Conservation (phyloP, 495 filamentous ascomycete genomes). For the Clohesyomyces aquaticus region DNA sequence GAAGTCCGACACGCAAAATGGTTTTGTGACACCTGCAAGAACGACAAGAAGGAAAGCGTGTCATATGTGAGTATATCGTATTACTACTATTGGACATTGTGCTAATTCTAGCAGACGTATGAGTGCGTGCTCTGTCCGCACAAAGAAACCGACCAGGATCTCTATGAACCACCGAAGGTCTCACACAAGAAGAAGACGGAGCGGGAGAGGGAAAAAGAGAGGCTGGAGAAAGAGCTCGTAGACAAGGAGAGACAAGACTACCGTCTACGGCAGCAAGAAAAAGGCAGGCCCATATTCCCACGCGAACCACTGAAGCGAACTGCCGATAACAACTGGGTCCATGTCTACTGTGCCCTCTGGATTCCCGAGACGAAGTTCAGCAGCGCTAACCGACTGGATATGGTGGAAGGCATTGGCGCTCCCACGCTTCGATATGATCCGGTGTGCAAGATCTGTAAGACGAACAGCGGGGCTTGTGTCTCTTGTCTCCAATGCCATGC, state of each 20-base stretch:
- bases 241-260: conserved; percentile 75
- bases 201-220: conserved; percentile 86
- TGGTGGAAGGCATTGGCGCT: conserved; percentile 84
- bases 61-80: conserved; percentile 67
- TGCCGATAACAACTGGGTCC: conserved; percentile 96
- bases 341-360: conserved; percentile 90
- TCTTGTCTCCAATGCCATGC: conserved; percentile 79
- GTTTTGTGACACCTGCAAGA: conserved; percentile 93
- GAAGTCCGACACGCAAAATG: conserved; percentile 78
- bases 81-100: neutral
- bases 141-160: conserved; percentile 72
- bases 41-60: conserved; percentile 83
- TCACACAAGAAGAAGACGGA: conserved; percentile 93
- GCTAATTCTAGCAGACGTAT: conserved; percentile 65
- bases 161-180: conserved; percentile 81
- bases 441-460: conserved; percentile 85
- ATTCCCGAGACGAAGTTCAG: conserved; percentile 90
- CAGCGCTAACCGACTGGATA: conserved; percentile 75
- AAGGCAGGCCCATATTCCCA: conserved; percentile 78
- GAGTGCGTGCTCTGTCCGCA: conserved; percentile 91
- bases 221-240: conserved; percentile 78
- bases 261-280: conserved; percentile 76
- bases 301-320: conserved; percentile 93
- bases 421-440: conserved; percentile 71
- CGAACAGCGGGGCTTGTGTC: conserved; percentile 73